Evolutionary conservation across 2,329 filamentous ascomycete species (phyloP), one percentile per base, ranked within the genome.

Genomic region (Endoconidiophora polonica): DNA sequence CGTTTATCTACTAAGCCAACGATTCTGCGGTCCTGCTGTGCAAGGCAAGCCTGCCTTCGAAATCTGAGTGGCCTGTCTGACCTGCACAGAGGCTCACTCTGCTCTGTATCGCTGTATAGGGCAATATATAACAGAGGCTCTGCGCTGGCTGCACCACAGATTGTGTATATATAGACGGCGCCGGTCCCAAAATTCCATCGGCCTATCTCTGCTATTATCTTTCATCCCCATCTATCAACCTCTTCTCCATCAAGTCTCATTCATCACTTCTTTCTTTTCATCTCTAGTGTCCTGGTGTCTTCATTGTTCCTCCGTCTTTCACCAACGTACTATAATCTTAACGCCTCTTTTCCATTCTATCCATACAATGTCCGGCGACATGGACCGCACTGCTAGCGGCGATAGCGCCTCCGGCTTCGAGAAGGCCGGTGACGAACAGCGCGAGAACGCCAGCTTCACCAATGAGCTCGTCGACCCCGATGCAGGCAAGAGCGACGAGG

Each of bases 401-500:
- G 52, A 49, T 23, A 46, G 42, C 29, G 43, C 36, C 41, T 52
- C 46, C 4, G 50, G 42, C 47, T 33, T 50, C 26, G 52, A 53
- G 23, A 53, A 48, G 40, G 16, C 48, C 18, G 43, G 37, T 9
- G 22, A 45, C n/a, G 48, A 49, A 2, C 42, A 49, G 38, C 46
- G 43, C 10, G 50, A 52, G 23, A 23, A 40, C 10, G 23, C 36
- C 12, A 26, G 41, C 47, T 40, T 40, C 23, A 38, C 33, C 37
- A 45, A 26, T 20, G 48, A 50, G 14, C 18, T 54, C 18, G 37
- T 18, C 14, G 64, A 68, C 48, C 66, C 65, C 5, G 82, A 86
- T 62, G 78, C 73, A 44, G 76, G 77, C 5, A 63, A 83, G 56
- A 78, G 70, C 38, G 72, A 73, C 1, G 77, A 76, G 55, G 81